A percentile compares a stretch with the other conserved stretches of the same genome.
phyloP scores from a whole-genome alignment of 371 early-diverging fungal genomes.

The Apophysomyces elegans region DNA sequence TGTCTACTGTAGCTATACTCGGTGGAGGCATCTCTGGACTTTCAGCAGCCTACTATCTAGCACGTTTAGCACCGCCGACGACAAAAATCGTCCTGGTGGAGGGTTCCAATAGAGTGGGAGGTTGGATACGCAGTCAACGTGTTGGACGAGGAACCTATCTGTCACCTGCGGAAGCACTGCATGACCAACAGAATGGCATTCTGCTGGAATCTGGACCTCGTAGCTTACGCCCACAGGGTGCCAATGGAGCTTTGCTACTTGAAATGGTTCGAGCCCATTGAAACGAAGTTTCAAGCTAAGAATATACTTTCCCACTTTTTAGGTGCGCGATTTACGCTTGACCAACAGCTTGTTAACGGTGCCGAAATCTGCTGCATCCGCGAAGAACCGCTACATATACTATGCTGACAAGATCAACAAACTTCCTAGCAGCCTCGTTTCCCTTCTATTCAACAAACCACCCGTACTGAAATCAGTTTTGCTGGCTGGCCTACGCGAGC shows the following conservation, averaged over 20 bases:
- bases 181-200: conserved; percentile 35
- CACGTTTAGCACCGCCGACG: conserved; percentile 55
- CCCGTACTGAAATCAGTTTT: conserved; percentile 59
- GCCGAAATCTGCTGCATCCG: conserved; percentile 71
- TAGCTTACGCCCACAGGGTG: conserved; percentile 81
- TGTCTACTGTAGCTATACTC: conserved; percentile 63
- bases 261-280: conserved; percentile 67
- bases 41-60: conserved; percentile 82
- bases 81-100: conserved; percentile 77
- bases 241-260: conserved; percentile 72
- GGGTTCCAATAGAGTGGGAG: conserved; percentile 74
- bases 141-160: conserved; percentile 34
- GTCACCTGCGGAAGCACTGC: conserved; percentile 5
- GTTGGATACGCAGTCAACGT: conserved; percentile 81
- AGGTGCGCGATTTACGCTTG: conserved; percentile 71
- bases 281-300: background rate
- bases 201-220: conserved; percentile 90
- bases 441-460: conserved; percentile 49
- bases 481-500: conserved; percentile 48
- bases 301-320: background rate
- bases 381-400: conserved; percentile 84
- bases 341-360: conserved; percentile 59
- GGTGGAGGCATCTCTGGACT: conserved; percentile 96
- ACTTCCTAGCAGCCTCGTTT: conserved; percentile 56
- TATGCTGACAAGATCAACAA: conserved; percentile 69